Percentiles rank a stretch among this genome's conserved stretches.
phyloP scores from a whole-genome alignment of 257 asterid species.

The Penstemon eatonii region DNA sequence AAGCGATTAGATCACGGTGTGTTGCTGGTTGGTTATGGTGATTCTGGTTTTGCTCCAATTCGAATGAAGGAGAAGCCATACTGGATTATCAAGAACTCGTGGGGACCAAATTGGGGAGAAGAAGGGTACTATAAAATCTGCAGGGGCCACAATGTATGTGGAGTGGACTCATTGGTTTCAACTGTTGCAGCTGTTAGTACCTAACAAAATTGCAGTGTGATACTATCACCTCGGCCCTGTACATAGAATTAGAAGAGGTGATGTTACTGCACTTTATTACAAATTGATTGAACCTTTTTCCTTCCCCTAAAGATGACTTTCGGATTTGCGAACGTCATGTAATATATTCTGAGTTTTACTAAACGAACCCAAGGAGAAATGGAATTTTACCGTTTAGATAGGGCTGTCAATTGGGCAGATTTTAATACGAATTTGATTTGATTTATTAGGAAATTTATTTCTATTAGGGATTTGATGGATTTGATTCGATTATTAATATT shows the following conservation, averaged over 20 bases:
- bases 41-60: slow-evolving; percentile 59
- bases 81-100: slow-evolving; percentile 90
- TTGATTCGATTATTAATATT: no score
- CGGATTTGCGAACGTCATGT: no score
- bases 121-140: slow-evolving; percentile 75
- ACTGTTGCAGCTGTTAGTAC: slow-evolving; percentile 72
- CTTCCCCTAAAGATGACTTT: no score
- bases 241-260: slow-evolving; percentile 16
- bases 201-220: slow-evolving; percentile 6
- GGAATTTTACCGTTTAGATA: no score
- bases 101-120: slow-evolving; percentile 90
- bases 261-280: slow-evolving; percentile 23
- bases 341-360: no score
- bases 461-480: no score
- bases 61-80: slow-evolving; percentile 73
- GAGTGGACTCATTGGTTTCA: slow-evolving; percentile 90
- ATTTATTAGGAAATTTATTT: no score
- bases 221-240: slow-evolving; percentile 29
- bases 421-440: no score
- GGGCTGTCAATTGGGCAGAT: no score
- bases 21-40: slow-evolving; percentile 74
- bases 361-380: no score
- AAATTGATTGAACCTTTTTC: not conserved
- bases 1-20: slow-evolving; percentile 78
- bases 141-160: slow-evolving; percentile 65